A percentile compares a stretch with the other conserved stretches of the same genome.
These are phyloP conservation scores for Leishmania turanica DNA, from an alignment of 208 protist genomes.

Conservation along the genomic window DNA sequence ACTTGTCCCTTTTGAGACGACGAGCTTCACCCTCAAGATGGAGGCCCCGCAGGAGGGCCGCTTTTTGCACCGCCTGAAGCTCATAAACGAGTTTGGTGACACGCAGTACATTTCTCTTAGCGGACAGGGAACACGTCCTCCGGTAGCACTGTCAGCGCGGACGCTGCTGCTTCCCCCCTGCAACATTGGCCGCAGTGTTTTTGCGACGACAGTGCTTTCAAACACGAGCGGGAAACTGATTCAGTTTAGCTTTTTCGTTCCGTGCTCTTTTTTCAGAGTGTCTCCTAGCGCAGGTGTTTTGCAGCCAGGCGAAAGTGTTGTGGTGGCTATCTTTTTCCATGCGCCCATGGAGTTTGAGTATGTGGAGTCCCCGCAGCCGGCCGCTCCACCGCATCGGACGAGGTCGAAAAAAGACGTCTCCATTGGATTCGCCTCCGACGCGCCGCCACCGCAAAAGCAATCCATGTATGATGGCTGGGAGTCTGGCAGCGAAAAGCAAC, in stretches of 20 bases:
- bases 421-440: neutral
- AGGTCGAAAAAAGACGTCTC: slow-evolving; percentile 17
- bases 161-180: slow-evolving; percentile 34
- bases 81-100: slow-evolving; percentile 39
- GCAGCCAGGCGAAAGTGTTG: slow-evolving; percentile 32
- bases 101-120: slow-evolving; percentile 20
- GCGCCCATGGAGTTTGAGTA: slow-evolving; percentile 21
- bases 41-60: slow-evolving; percentile 30
- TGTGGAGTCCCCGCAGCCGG: slow-evolving; percentile 7
- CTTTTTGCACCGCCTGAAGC: slow-evolving; percentile 30
- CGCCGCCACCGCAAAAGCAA: neutral
- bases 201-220: slow-evolving; percentile 34
- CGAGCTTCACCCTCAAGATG: slow-evolving; percentile 20
- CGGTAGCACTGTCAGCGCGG: slow-evolving; percentile 21
- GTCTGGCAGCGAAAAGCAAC: slow-evolving; percentile 1
- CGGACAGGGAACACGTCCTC: slow-evolving; percentile 16
- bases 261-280: slow-evolving; percentile 26
- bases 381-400: slow-evolving; percentile 1
- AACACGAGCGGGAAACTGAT: slow-evolving; percentile 25
- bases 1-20: slow-evolving; percentile 25
- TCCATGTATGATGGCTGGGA: slow-evolving; percentile 32
- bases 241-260: slow-evolving; percentile 25
- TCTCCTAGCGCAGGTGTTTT: slow-evolving; percentile 36
- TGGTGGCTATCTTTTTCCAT: slow-evolving; percentile 31
- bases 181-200: slow-evolving; percentile 29